phyloP scores from a whole-genome alignment of 352 stramenopile genomes.

The Pythium volutum region DNA sequence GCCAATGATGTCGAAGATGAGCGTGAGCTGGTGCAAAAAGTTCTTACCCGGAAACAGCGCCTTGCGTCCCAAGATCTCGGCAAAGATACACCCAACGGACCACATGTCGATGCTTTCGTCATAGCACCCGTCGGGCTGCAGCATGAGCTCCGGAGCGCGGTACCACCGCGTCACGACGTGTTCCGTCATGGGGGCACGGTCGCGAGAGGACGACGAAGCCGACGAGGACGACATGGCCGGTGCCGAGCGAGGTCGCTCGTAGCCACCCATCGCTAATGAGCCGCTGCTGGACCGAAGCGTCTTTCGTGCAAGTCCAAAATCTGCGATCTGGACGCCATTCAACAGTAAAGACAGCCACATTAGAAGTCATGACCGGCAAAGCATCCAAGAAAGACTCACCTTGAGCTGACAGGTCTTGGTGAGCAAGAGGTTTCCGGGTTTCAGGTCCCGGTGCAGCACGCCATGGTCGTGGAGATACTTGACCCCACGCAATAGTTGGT shows the following conservation, averaged over 20 bases:
- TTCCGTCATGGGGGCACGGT: constrained; percentile 60
- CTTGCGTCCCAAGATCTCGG: constrained; percentile 88
- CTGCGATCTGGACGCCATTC: not conserved
- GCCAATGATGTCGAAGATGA: constrained; percentile 92
- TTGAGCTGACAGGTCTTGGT: constrained; percentile 26
- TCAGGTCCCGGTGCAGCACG: constrained; percentile 96
- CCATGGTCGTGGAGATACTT: constrained; percentile 95
- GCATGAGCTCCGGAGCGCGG: constrained; percentile 94
- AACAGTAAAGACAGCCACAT: not conserved
- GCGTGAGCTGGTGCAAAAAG: constrained; percentile 99
- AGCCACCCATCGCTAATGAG: not conserved
- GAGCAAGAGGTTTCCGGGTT: constrained; percentile 97
- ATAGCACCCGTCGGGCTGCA: constrained; percentile 94
- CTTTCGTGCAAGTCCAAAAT: constrained; percentile 4
- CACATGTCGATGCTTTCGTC: constrained; percentile 97
- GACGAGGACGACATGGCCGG: not conserved
- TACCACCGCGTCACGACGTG: constrained; percentile 95
- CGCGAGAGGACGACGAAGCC: not conserved
- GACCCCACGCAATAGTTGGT: constrained; percentile 77
- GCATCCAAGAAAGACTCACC: not conserved
- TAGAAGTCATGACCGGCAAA: not conserved
- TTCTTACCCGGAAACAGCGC: constrained; percentile 95
- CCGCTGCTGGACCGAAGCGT: not conserved
- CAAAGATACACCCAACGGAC: constrained; percentile 93
- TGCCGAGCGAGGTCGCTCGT: not conserved